Percentiles rank a stretch among this genome's conserved stretches.
These are phyloP conservation scores for Trichosanthes truncata DNA, from an alignment of 306 rosid genomes.

Conservation along the genomic window DNA sequence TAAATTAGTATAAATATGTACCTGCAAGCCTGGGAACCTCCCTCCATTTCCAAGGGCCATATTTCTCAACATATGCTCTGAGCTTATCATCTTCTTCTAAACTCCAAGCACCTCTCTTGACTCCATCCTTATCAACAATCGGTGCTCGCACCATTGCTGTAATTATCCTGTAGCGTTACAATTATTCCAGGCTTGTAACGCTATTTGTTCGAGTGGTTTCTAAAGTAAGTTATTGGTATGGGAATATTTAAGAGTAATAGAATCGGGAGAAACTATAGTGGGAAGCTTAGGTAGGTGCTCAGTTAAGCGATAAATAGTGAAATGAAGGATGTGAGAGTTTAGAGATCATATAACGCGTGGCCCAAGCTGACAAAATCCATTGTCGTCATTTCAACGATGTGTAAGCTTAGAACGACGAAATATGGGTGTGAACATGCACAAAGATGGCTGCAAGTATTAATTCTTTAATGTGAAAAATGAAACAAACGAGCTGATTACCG, in stretches of 20 bases:
- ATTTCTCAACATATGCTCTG: slow-evolving; percentile 29
- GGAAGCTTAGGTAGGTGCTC: too few species aligned
- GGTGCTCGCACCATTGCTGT: slow-evolving; percentile 55
- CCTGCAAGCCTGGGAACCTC: slow-evolving; percentile 55
- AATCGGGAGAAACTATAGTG: too few species aligned
- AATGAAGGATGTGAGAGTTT: too few species aligned
- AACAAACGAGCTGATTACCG: background rate
- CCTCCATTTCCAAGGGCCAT: slow-evolving; percentile 70
- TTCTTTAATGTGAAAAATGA: background rate
- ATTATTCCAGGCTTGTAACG: too few species aligned
- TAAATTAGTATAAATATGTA: background rate
- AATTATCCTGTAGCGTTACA: too few species aligned
- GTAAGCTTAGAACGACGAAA: background rate
- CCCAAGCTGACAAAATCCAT: background rate
- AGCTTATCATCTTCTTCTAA: slow-evolving; percentile 53
- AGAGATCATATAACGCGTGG: background rate
- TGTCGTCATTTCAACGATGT: background rate
- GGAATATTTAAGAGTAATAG: too few species aligned
- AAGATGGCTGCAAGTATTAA: background rate
- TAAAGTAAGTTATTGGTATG: too few species aligned
- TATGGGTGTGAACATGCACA: background rate
- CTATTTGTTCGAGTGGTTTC: too few species aligned
- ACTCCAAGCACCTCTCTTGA: slow-evolving; percentile 77
- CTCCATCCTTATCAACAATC: slow-evolving; percentile 45
- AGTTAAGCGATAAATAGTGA: too few species aligned